Base-by-base conservation (phyloP, 2,329 filamentous ascomycete genomes). In the Neonectria neomacrospora region DNA sequence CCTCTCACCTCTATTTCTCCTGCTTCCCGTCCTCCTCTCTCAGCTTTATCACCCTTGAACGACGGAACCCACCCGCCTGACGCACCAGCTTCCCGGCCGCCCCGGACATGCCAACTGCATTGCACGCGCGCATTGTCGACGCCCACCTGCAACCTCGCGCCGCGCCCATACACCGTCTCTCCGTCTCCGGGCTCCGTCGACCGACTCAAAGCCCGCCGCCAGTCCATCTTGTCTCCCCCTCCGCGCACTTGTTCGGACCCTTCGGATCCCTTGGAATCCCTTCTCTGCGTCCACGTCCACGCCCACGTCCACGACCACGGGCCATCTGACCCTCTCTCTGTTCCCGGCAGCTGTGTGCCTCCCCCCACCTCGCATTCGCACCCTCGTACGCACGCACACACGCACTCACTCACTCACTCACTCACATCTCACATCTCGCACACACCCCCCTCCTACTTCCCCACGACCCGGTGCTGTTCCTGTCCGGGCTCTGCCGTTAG, bases 21-120 rank as follows among this genome's bases (percentile, higher is more conserved):
- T 12, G 22, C 16, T 26, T 22, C 22, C 12, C 23, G 14, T n/a
- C 44, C 22, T 41, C 37, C 37, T 20, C 45, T 30, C 28, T 50
- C n/a, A 32, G 26, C 28, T 34, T n/a, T 28, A 34, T 32, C 28
- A 23, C 8, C 23, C 26, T 32, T 50, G 47, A n/a, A 8, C 37
- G n/a, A 18, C 28, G 11, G n/a, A 32, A 50, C 8, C 47, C 47
- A 50, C 47, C 47, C 47, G 28, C 32, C 47, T 50, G 28, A 50
- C 47, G 47, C 47, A 34, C 47, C 47, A 20, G n/a, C 42, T 18
- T 28, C 47, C 47, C 47, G 47, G 47, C n/a, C n/a, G 47, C 47
- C 28, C 47, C 28, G 47, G 47, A 50, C 47, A 32, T 20, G n/a
- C 47, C 16, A 41, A 11, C 37, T 11, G 37, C 37, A 41, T 20